phyloP scores from a whole-genome alignment of 2,329 filamentous ascomycete genomes.

The Venturia pyrina region DNA sequence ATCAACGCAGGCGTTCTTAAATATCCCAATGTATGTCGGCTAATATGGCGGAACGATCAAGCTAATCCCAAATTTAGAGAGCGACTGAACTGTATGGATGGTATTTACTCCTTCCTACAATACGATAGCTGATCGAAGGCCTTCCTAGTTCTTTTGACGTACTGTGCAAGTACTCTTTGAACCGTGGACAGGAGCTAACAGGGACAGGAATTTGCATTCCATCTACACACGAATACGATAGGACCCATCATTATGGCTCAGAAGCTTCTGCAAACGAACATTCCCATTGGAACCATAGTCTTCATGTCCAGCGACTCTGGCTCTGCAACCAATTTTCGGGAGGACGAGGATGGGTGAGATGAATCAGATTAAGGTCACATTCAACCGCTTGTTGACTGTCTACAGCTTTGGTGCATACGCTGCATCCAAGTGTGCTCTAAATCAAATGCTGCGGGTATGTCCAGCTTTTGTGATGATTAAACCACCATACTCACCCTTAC shows the following conservation, averaged over 20 bases:
- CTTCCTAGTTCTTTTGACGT: slow-evolving; percentile 10
- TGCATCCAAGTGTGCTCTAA: slow-evolving; percentile 47
- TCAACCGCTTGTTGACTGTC: background rate
- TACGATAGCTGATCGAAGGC: background rate
- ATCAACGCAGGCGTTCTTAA: slow-evolving; percentile 46
- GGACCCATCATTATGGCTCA: slow-evolving; percentile 49
- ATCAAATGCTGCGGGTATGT: slow-evolving; percentile 39
- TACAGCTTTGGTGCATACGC: slow-evolving; percentile 44
- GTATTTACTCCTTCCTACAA: background rate
- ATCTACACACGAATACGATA: slow-evolving; percentile 48
- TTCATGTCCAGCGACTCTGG: slow-evolving; percentile 51
- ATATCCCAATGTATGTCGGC: slow-evolving; percentile 43
- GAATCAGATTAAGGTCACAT: background rate
- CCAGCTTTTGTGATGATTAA: background rate
- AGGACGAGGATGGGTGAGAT: slow-evolving; percentile 42
- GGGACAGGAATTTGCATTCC: slow-evolving; percentile 43
- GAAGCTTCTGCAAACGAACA: slow-evolving; percentile 37
- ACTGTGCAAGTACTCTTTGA: background rate
- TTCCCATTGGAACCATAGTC: slow-evolving; percentile 39
- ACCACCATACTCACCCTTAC: background rate
- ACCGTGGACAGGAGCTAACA: slow-evolving; percentile 23
- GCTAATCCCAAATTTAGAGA: slow-evolving; percentile 28
- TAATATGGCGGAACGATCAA: slow-evolving; percentile 14
- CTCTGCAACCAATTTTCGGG: slow-evolving; percentile 40
- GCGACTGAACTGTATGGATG: slow-evolving; percentile 43